Evolutionary conservation across 2,329 filamentous ascomycete species (phyloP).

Genomic region (Pseudocercospora fuligena): DNA sequence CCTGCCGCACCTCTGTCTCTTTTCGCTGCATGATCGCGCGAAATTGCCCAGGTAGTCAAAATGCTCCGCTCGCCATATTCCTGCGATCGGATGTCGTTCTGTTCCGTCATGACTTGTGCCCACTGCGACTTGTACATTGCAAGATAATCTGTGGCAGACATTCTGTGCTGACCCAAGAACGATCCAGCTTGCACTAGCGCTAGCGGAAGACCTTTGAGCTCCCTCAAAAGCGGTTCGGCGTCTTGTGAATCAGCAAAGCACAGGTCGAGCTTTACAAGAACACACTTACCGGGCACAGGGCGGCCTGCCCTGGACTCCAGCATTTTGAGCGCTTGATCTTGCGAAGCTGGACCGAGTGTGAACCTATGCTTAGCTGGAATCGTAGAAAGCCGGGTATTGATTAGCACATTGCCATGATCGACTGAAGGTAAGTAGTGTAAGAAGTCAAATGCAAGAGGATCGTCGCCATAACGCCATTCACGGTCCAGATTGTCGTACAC

Average conservation of each 20-base stretch:
- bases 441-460: slow-evolving; percentile 33
- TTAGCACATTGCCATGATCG: slow-evolving; percentile 37
- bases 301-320: slow-evolving; percentile 34
- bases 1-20: not conserved
- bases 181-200: slow-evolving; percentile 34
- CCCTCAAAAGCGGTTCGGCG: slow-evolving; percentile 29
- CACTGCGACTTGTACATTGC: slow-evolving; percentile 16
- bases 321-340: slow-evolving; percentile 35
- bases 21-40: not conserved
- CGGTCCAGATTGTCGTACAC: slow-evolving; percentile 44
- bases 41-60: not conserved
- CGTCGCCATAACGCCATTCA: slow-evolving; percentile 14
- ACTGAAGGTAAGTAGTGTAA: slow-evolving; percentile 15
- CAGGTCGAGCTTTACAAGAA: not conserved
- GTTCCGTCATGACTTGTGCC: slow-evolving; percentile 14
- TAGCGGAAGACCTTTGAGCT: slow-evolving; percentile 38
- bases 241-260: not conserved
- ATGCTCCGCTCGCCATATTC: not conserved
- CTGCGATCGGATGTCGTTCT: slow-evolving; percentile 3
- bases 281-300: slow-evolving; percentile 13
- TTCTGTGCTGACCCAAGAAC: slow-evolving; percentile 28
- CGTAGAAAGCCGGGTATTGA: slow-evolving; percentile 36
- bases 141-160: slow-evolving; percentile 12
- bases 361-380: not conserved
- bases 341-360: not conserved